Evolutionary conservation across 768 basidiomycete species (phyloP), one percentile per base, ranked within the genome.

Genomic region (Cyclocybe cylindracea): DNA sequence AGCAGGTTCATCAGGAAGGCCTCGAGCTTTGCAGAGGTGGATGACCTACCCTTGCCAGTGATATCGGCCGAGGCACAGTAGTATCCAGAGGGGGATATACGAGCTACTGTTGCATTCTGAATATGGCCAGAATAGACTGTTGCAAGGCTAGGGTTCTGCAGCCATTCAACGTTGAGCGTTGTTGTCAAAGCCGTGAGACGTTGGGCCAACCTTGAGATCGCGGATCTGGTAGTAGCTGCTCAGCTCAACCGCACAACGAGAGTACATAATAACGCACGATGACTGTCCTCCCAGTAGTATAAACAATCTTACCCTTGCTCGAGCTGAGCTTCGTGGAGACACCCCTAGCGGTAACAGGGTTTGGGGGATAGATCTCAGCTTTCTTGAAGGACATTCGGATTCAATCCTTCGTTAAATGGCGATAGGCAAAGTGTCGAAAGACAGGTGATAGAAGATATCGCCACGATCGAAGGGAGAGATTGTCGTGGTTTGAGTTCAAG

Each of bases 11-110:
- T 10, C 39, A 49, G 14, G 19, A 7, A 31, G 1, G 13, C 10
- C 10, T 10, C 18, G 41, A 37, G 24, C 38, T 19, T 33, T 11
- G 38, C n/a, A 11, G 16, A 16, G 16, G 11, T 24, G 8, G 39
- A 39, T 16, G 14, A 45, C 48, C 50, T 56, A 91, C 93, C 93
- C 48, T 83, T 90, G 37, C 95, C 95, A 31, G 76, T 74, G 4
- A 79, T 70, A 66, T 98, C 95, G 18, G 83, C 96, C 31, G 93
- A 96, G 4, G 96, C 95, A 63, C 91, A 94, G 70, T 98, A 98
- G 70, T 86, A 97, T 24, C 96, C 95, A 1, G 92, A 90, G 0
- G 94, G 95, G 2, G 94, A 94, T 61, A 97, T 82, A 35, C 91
- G 84, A 10, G 96, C 95, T 13, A 95, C 91, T 2, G 91, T 94